Base-by-base conservation (phyloP, 2,329 filamentous ascomycete genomes). In the Metarhizium album region DNA sequence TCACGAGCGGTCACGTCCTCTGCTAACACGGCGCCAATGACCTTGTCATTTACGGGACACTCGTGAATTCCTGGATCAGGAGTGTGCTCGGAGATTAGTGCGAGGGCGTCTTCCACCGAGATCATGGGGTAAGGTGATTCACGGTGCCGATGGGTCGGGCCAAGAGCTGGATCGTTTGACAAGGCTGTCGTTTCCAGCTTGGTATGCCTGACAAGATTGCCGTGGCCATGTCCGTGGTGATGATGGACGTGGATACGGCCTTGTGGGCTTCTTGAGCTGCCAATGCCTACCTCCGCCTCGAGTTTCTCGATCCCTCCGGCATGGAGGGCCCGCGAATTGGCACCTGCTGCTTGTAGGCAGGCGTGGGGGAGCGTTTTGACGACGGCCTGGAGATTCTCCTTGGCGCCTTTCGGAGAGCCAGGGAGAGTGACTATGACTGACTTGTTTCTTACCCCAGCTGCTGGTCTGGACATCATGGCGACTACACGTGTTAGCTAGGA, bases 401-500 rank as follows among this genome's bases (percentile, higher is more conserved):
- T 87, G 8, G 93, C 93, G 1, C 90, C 93, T 66, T 97, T 97
- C 0, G 93, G 93, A 0, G 91, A 97, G 1, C 93, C 93, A 0
- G 93, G 93, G 3, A 98, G 73, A 0, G 93, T 98, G 54, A 96
- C 70, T 23, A 98, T 86, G 48, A 98, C 68, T 1, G 88, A 84
- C 53, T 82, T 82, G 55, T 91, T 84, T 31, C 93, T 78, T 2
- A 95, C 83, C 3, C 93, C 93, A 22, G 93, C 93, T 13, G 94
- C 87, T 4, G 93, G 93, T 45, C 93, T 81, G 48, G 93, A 87
- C 93, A 98, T 98, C 73, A 95, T 84, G 43, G 93, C 93, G 70
- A 98, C 90, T 95, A 8, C 8, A 4, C 40, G 13, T 24, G 18
- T 49, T 46, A 50, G 43, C n/a, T 13, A 23, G 24, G 7, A 27